Evolutionary conservation across 2,329 filamentous ascomycete genomes (phyloP).

Genomic region (Ophiostoma triangulosporum): DNA sequence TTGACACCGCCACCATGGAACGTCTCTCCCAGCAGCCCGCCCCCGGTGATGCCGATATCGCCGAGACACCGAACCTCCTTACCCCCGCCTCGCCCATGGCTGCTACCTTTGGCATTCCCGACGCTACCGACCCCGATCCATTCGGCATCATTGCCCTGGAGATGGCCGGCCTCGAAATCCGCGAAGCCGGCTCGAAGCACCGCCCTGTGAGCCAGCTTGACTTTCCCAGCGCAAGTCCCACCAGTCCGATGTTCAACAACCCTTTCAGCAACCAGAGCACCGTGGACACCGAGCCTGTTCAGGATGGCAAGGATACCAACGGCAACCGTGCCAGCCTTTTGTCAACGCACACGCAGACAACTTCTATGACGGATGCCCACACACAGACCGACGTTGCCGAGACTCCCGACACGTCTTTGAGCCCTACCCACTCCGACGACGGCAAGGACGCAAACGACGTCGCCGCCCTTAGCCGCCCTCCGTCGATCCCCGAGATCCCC

Average conservation of each 20-base stretch:
- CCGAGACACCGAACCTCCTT: constrained; percentile 28
- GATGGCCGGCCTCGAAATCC: constrained; percentile 76
- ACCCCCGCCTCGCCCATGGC: constrained; percentile 22
- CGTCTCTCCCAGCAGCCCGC: constrained; percentile 51
- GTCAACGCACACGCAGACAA: constrained; percentile 54
- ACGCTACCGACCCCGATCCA: constrained; percentile 72
- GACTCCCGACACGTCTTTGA: constrained; percentile 42
- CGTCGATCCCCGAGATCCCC: not conserved
- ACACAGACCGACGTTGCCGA: constrained; percentile 40
- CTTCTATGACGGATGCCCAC: constrained; percentile 55
- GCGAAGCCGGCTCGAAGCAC: constrained; percentile 69
- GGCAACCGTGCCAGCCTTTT: constrained; percentile 65
- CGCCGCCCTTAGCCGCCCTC: not conserved
- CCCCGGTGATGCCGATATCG: constrained; percentile 56
- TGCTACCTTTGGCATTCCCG: constrained; percentile 56
- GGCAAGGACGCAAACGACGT: constrained; percentile 22
- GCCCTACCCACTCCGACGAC: constrained; percentile 35
- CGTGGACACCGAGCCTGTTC: constrained; percentile 47
- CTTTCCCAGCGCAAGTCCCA: constrained; percentile 55
- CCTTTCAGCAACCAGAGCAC: constrained; percentile 52
- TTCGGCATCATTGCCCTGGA: constrained; percentile 87
- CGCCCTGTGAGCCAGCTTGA: constrained; percentile 71
- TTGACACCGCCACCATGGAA: constrained; percentile 55
- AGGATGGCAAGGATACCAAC: no score
- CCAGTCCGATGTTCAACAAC: constrained; percentile 51